A percentile compares a stretch with the other conserved stretches of the same genome.
These are phyloP conservation scores for Coleophoma crateriformis DNA, from an alignment of 2,329 filamentous ascomycete genomes.

Conservation along the genomic window DNA sequence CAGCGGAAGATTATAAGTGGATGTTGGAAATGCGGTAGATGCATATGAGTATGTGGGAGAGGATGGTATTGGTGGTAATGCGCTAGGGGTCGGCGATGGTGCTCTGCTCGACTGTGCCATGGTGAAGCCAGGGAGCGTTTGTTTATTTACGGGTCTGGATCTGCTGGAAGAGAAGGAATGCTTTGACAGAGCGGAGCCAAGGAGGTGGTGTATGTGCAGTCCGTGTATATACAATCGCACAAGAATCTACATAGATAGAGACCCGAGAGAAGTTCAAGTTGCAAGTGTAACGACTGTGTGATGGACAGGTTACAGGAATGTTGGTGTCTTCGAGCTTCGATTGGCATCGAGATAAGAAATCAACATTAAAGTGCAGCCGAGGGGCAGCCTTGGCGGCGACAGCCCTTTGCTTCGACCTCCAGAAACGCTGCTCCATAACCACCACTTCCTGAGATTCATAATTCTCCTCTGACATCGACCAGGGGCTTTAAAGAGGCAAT, in stretches of 20 bases:
- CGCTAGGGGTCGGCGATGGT: conserved; percentile 47
- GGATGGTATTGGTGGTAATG: conserved; percentile 53
- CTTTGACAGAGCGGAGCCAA: too few species aligned
- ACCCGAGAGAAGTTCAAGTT: too few species aligned
- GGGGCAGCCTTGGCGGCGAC: neutral
- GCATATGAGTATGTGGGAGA: conserved; percentile 60
- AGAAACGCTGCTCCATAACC: neutral
- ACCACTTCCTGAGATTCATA: neutral
- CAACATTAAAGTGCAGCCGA: neutral
- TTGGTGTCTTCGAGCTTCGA: neutral
- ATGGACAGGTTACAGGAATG: neutral
- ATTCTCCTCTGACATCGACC: too few species aligned
- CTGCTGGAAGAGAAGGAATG: too few species aligned
- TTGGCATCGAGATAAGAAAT: neutral
- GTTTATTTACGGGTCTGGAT: conserved; percentile 10
- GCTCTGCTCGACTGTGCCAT: conserved; percentile 20
- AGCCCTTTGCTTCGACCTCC: neutral
- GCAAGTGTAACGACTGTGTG: neutral
- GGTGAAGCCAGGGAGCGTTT: conserved; percentile 6
- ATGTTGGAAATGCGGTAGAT: conserved; percentile 55
- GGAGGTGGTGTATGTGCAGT: neutral
- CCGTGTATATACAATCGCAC: neutral
- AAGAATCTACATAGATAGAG: too few species aligned
- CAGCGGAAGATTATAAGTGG: conserved; percentile 51
- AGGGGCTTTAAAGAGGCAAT: too few species aligned